Conservation (phyloP, 257 asterid genomes). For the Prunella vulgaris region DNA sequence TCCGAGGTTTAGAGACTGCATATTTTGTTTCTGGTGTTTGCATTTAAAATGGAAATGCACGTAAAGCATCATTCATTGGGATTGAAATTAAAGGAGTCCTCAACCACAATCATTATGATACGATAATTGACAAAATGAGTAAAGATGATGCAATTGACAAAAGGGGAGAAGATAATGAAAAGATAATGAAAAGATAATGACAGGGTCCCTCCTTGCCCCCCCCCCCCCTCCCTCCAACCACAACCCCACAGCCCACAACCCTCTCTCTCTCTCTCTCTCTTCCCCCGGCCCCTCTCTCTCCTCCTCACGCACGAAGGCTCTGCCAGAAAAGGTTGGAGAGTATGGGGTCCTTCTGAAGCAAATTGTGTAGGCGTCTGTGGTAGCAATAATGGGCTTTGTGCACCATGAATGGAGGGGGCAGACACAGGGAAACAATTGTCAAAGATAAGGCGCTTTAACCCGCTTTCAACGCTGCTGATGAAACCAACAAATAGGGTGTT, state of each 20-base stretch:
- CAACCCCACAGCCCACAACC: not conserved
- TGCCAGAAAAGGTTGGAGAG: not conserved
- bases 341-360: constrained; percentile 14
- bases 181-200: constrained; percentile 39
- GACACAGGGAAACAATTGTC: not conserved
- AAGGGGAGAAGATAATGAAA: constrained; percentile 38
- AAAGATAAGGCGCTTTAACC: constrained; percentile 7
- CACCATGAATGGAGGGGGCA: constrained; percentile 23
- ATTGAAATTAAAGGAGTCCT: too few species aligned
- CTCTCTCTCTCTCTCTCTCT: not conserved
- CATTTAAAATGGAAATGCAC: too few species aligned
- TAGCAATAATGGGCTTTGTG: constrained; percentile 18
- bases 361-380: constrained; percentile 9
- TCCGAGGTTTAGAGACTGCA: too few species aligned
- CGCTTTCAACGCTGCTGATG: constrained; percentile 8
- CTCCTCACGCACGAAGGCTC: not conserved
- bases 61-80: not conserved
- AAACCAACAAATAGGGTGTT: not conserved
- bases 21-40: too few species aligned
- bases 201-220: constrained; percentile 27
- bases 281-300: not conserved
- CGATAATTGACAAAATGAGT: constrained; percentile 30
- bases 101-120: constrained; percentile 26
- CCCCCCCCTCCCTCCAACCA: not conserved
- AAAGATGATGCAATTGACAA: constrained; percentile 21